phyloP scores from a whole-genome alignment of 352 stramenopile species.

The Phytophthora meadii region DNA sequence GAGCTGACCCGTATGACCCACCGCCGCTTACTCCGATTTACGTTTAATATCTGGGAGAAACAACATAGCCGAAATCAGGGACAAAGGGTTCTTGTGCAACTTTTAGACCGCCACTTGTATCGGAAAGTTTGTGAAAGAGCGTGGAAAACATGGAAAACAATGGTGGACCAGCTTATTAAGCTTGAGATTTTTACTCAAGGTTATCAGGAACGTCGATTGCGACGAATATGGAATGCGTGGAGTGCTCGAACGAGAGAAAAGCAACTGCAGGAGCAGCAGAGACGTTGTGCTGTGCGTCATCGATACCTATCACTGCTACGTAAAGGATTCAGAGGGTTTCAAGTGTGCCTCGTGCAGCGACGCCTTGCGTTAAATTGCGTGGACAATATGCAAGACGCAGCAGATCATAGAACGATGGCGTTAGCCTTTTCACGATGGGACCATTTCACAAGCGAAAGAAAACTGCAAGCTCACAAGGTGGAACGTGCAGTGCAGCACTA shows the following conservation, averaged over 20 bases:
- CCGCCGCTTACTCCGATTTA: conserved; percentile 12
- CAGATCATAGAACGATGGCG: conserved; percentile 9
- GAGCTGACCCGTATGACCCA: conserved; percentile 10
- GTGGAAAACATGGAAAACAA: conserved; percentile 29
- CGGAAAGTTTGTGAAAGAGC: conserved; percentile 28
- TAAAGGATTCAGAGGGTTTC: conserved; percentile 28
- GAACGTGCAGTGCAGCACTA: conserved; percentile 19
- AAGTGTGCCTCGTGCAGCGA: conserved; percentile 9
- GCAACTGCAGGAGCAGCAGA: conserved; percentile 25
- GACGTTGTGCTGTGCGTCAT: conserved; percentile 35
- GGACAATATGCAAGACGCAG: conserved; percentile 25
- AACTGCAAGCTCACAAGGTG: conserved; percentile 21
- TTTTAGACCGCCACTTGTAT: conserved; percentile 38
- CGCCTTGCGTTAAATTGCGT: conserved; percentile 17
- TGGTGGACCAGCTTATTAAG: conserved; percentile 15
- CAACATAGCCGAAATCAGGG: conserved; percentile 4
- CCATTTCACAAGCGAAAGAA: conserved; percentile 28
- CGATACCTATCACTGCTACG: conserved; percentile 34
- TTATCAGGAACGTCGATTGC: conserved; percentile 19
- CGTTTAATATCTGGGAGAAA: conserved; percentile 29
- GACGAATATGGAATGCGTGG: conserved; percentile 35
- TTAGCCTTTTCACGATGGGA: conserved; percentile 31
- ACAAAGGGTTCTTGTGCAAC: conserved; percentile 10
- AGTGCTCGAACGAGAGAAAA: conserved; percentile 22
- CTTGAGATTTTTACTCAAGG: conserved; percentile 15